phyloP scores from a whole-genome alignment of 805 yeast species.

The Candida berthetii region DNA sequence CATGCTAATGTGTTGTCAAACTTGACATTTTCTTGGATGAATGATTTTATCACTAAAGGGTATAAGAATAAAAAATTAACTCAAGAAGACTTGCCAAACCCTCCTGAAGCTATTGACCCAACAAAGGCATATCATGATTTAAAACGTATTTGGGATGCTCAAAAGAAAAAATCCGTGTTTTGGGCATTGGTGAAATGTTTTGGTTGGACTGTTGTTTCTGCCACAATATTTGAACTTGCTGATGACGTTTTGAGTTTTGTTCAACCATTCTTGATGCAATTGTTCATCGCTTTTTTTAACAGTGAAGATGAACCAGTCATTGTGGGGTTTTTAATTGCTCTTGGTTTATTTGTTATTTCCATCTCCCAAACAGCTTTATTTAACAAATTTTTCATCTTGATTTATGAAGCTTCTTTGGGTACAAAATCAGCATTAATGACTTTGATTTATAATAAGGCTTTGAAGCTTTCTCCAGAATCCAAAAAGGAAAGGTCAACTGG shows the following conservation, averaged over 20 bases:
- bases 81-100: slow-evolving; percentile 66
- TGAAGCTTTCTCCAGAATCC: slow-evolving; percentile 61
- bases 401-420: slow-evolving; percentile 57
- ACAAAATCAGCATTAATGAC: slow-evolving; percentile 60
- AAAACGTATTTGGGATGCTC: slow-evolving; percentile 53
- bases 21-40: slow-evolving; percentile 89
- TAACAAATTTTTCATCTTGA: slow-evolving; percentile 61
- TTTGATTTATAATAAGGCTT: slow-evolving; percentile 65
- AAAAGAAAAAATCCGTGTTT: slow-evolving; percentile 45
- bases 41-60: slow-evolving; percentile 74
- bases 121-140: slow-evolving; percentile 42
- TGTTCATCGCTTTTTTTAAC: slow-evolving; percentile 56
- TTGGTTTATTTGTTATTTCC: slow-evolving; percentile 57
- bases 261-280: slow-evolving; percentile 80
- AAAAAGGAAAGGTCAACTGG: slow-evolving; percentile 60
- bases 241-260: slow-evolving; percentile 79
- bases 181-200: slow-evolving; percentile 64
- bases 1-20: slow-evolving; percentile 67
- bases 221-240: slow-evolving; percentile 63
- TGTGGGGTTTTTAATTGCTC: slow-evolving; percentile 55
- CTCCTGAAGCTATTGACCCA: slow-evolving; percentile 66
- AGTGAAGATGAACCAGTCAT: slow-evolving; percentile 29
- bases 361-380: slow-evolving; percentile 53
- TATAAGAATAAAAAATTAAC: slow-evolving; percentile 42
- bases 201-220: slow-evolving; percentile 64